Base-by-base conservation (phyloP, 140 eudicot species). In the Flaveria floridana region DNA sequence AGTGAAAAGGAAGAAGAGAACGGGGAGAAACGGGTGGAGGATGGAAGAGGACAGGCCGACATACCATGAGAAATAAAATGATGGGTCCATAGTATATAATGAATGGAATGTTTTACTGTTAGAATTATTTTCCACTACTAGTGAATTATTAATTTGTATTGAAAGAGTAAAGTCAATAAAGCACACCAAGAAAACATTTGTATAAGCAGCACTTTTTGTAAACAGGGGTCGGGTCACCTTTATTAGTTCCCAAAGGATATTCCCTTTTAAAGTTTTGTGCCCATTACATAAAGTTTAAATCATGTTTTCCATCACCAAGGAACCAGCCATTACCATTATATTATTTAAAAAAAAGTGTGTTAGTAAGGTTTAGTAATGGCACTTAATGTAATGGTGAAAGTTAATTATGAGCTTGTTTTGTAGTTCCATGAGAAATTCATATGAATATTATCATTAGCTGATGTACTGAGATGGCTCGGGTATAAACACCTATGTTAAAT, bases 201-300 rank as follows among this genome's bases (percentile, higher is more conserved):
- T 63, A 56, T 68, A 48, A 73, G 64, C 1, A 28, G 6, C 72
- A 16, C 66, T 75, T 80, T 79, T 16, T 21, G 74, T 71, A 26
- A 73, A 79, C 56, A 42, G 79, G 83, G 12, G 57, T 57, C 76
- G 83, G 12, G 57, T 57, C 76, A 57, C 72, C 6, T 78, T 71
- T 39, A 34, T 72, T 11, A 72, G 74, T 72, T 79, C 73, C n/a
- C 68, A 80, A 57, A 75, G 84, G 70, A 80, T 80, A 80, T 80
- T 67, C 84, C 76, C 46, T 80, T 68, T 39, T 74, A 80, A 80
- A 74, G 80, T 80, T 80, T 74, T 75, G 84, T 80, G 84, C 84
- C 84, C 84, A 75, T 61, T 75, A 80, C 80, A 68, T 47, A 51
- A 75, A 59, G 73, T 75, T 80, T 26, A 68, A 58, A 74, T 70